Evolutionary conservation across 257 asterid species (phyloP).

Genomic region (Solanum virginianum): DNA sequence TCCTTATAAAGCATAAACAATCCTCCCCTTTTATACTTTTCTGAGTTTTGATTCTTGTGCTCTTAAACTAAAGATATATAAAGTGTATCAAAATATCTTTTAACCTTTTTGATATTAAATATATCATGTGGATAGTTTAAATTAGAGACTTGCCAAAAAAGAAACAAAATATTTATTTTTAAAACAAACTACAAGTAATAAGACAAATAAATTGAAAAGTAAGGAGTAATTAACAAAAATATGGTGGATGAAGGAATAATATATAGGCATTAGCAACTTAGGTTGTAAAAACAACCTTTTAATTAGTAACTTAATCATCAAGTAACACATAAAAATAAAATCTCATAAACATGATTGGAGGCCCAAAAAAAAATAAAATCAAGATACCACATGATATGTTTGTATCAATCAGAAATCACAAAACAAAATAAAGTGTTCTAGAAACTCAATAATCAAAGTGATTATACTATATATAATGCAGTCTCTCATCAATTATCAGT

Average conservation of each 20-base stretch:
- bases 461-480: background rate
- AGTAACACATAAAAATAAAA: background rate
- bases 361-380: background rate
- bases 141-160: too few relatives aligned
- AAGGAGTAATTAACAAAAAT: background rate
- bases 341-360: background rate
- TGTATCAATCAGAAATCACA: background rate
- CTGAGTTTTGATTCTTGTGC: too few relatives aligned
- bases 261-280: background rate
- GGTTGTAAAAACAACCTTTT: background rate
- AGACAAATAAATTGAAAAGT: background rate
- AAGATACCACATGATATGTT: background rate
- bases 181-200: too few relatives aligned
- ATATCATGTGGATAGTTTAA: too few relatives aligned
- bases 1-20: too few relatives aligned
- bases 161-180: too few relatives aligned
- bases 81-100: too few relatives aligned
- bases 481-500: background rate
- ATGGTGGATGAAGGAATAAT: background rate
- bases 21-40: too few relatives aligned
- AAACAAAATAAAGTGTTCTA: background rate
- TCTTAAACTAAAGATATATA: too few relatives aligned
- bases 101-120: too few relatives aligned
- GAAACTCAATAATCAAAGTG: background rate
- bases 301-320: background rate